A percentile compares a stretch with the other conserved stretches of the same genome.
phyloP scores from a whole-genome alignment of 1,284 basidiomycete genomes.

The Naganishia sp. region DNA sequence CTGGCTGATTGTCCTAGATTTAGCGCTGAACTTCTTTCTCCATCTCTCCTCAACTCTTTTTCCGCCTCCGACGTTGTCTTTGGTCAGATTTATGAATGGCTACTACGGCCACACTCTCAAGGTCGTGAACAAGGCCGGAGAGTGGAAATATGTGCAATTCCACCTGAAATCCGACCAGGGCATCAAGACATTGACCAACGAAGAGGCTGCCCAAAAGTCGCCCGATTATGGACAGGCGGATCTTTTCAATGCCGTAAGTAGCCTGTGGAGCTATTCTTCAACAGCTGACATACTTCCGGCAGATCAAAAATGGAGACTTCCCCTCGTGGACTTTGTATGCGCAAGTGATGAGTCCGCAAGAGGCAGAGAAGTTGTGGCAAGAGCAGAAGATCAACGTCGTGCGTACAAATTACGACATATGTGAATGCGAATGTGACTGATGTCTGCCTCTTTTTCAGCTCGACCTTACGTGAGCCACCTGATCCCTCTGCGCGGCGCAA shows the following conservation, averaged over 20 bases:
- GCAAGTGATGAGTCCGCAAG: constrained; percentile 84
- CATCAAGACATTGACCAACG: constrained; percentile 62
- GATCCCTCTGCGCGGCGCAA: background rate
- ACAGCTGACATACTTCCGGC: background rate
- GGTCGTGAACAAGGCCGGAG: constrained; percentile 76
- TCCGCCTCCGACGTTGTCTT: constrained; percentile 52
- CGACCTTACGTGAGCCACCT: background rate
- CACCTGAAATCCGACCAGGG: constrained; percentile 75
- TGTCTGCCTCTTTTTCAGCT: background rate
- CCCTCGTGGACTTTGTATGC: constrained; percentile 65
- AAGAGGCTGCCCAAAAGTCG: constrained; percentile 57
- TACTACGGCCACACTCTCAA: constrained; percentile 94
- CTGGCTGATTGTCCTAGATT: too few relatives aligned
- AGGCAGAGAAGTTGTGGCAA: constrained; percentile 80
- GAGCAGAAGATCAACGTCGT: constrained; percentile 49
- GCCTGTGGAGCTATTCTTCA: background rate
- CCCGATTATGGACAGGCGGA: constrained; percentile 77
- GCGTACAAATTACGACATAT: background rate
- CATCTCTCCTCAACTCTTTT: background rate
- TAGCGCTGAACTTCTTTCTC: constrained; percentile 6
- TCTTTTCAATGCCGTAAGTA: constrained; percentile 58
- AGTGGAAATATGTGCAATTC: constrained; percentile 79
- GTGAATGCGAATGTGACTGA: background rate
- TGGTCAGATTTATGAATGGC: constrained; percentile 76
- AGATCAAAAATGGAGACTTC: constrained; percentile 72